Evolutionary conservation across 176 grass and related monocot genomes (phyloP).

Genomic region (Tuctoria greenei): DNA sequence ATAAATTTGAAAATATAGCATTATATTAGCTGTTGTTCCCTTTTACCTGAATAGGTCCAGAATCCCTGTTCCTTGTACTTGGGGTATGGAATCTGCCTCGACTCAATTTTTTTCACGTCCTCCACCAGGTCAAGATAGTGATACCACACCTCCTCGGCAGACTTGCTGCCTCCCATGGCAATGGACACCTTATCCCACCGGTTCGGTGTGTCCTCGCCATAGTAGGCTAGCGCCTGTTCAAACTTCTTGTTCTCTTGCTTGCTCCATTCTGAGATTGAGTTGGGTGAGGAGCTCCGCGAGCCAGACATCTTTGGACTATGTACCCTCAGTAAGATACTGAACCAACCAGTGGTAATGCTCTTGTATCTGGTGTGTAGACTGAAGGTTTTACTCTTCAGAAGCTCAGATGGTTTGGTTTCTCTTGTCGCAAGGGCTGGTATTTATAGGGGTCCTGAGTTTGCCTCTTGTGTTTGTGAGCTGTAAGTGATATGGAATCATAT

Average conservation of each 20-base stretch:
- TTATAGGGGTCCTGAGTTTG: constrained; percentile 38
- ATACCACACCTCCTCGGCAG: constrained; percentile 73
- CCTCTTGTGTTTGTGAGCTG: constrained; percentile 26
- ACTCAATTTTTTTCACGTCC: constrained; percentile 64
- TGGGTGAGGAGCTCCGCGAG: constrained; percentile 45
- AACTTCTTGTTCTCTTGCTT: constrained; percentile 80
- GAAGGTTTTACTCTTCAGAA: constrained; percentile 35
- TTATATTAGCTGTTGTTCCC: constrained; percentile 1
- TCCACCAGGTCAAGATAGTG: constrained; percentile 65
- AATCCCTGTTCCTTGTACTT: constrained; percentile 64
- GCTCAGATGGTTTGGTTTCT: constrained; percentile 33
- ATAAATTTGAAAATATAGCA: neutral
- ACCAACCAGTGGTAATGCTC: constrained; percentile 18
- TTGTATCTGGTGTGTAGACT: constrained; percentile 19
- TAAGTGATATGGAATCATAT: constrained; percentile 37
- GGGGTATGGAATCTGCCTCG: constrained; percentile 43
- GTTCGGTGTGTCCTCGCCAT: constrained; percentile 70
- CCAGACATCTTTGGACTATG: constrained; percentile 42
- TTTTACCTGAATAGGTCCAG: constrained; percentile 37
- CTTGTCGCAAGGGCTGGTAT: constrained; percentile 34
- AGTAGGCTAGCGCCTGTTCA: constrained; percentile 69
- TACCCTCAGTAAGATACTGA: constrained; percentile 21
- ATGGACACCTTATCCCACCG: constrained; percentile 85
- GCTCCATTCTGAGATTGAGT: constrained; percentile 51
- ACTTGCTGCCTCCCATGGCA: constrained; percentile 72